A percentile compares a stretch with the other conserved stretches of the same genome.
These are phyloP conservation scores for Aspergillus cristatus DNA, from an alignment of 495 filamentous ascomycete species.

Conservation along the genomic window DNA sequence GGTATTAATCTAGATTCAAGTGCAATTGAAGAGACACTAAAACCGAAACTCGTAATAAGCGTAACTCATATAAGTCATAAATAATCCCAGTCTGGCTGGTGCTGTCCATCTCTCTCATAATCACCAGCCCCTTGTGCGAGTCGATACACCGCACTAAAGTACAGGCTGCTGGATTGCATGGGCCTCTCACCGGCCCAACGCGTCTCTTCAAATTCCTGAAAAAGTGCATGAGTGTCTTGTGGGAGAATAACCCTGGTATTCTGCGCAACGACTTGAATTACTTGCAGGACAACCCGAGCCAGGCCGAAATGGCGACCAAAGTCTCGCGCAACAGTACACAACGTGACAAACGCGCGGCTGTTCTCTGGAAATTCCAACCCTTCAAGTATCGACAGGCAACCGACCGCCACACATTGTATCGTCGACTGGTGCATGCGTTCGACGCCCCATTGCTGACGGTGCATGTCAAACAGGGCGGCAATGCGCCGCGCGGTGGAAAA, in stretches of 20 bases:
- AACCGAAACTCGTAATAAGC: too few species aligned
- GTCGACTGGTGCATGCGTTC: slow-evolving; percentile 19
- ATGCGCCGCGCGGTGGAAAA: slow-evolving; percentile 14
- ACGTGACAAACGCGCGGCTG: slow-evolving; percentile 19
- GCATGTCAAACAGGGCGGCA: slow-evolving; percentile 12
- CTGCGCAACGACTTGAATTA: slow-evolving; percentile 22
- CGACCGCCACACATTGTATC: slow-evolving; percentile 23
- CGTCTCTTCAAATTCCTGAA: slow-evolving; percentile 18
- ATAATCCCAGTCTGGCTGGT: too few species aligned
- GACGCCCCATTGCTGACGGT: slow-evolving; percentile 20
- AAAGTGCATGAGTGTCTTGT: slow-evolving; percentile 19
- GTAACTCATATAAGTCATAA: too few species aligned
- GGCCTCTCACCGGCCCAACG: slow-evolving; percentile 15
- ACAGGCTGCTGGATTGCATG: slow-evolving; percentile 22
- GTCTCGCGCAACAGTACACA: slow-evolving; percentile 15
- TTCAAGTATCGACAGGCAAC: slow-evolving; percentile 22
- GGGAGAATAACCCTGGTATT: slow-evolving; percentile 19
- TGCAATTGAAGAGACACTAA: too few species aligned
- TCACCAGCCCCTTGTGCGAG: too few species aligned
- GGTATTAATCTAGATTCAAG: too few species aligned
- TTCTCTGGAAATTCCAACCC: slow-evolving; percentile 15
- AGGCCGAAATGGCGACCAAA: slow-evolving; percentile 22
- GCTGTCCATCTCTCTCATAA: too few species aligned
- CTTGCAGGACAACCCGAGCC: slow-evolving; percentile 24
- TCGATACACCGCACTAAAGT: slow-evolving; percentile 13